These are phyloP conservation scores for Phytophthora foliorum DNA, from an alignment of 352 stramenopile species.

Conservation along the genomic window DNA sequence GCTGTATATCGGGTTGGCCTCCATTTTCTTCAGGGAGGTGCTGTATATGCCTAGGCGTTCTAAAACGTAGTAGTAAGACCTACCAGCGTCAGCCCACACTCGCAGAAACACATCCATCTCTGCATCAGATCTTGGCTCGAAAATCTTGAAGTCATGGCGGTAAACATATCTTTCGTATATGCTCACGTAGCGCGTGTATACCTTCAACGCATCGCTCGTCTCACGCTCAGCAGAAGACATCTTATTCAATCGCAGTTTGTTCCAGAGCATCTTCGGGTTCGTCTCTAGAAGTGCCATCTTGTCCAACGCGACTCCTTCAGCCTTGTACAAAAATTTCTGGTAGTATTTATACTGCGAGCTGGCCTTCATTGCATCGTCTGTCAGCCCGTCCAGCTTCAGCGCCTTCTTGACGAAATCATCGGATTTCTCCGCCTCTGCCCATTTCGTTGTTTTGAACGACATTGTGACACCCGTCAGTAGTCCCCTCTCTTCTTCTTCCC, in stretches of 20 bases:
- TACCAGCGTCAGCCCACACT: neutral
- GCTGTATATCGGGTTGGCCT: too few relatives aligned
- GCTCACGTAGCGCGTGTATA: neutral
- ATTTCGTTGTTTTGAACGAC: neutral
- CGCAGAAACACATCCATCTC: neutral
- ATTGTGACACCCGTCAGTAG: neutral
- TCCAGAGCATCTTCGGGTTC: neutral
- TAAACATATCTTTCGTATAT: neutral
- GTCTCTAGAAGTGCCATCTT: neutral
- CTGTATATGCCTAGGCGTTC: neutral
- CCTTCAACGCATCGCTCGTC: neutral
- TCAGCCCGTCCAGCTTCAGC: neutral
- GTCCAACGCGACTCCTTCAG: neutral
- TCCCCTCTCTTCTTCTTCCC: neutral
- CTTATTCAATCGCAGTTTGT: neutral
- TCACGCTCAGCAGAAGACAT: neutral
- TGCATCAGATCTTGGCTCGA: neutral
- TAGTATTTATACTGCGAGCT: neutral
- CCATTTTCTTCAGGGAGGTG: too few relatives aligned
- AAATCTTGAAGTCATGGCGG: neutral
- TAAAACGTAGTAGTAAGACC: neutral
- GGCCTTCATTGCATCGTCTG: neutral
- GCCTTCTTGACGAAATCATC: conserved; percentile 4
- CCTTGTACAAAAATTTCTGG: neutral
- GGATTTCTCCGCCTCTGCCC: neutral